Evolutionary conservation across 768 basidiomycete species (phyloP), one percentile per base, ranked within the genome.

Genomic region (Lyophyllum shimeji): DNA sequence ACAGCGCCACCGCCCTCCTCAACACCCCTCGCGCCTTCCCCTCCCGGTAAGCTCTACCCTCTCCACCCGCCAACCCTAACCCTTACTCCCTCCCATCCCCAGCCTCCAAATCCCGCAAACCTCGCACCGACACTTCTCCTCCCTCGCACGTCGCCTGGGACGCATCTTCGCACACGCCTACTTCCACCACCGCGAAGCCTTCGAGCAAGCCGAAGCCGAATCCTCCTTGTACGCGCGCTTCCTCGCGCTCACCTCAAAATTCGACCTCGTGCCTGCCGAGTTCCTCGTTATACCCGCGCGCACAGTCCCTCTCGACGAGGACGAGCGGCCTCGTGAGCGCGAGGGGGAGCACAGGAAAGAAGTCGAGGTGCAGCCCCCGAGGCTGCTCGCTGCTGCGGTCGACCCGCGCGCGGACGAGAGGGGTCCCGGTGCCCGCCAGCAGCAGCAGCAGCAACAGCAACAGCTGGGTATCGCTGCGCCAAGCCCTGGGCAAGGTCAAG

Each of bases 91-190:
- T 23, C 45, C 42, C 13, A 17, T 43, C 3, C 31, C 31, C 64
- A 95, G 94, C 23, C 78, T 98, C 1, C 86, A 86, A 52, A 92
- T 98, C 50, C 91, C 91, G 1, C 74, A 76, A 42, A 81, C 88
- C 2, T 96, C 93, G 0, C 81, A 87, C 59, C 82, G 90, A n/a
- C 93, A 94, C 70, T 97, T 95, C 69, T 81, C 88, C 47, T 93
- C 91, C 15, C 86, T 96, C 21, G 92, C 93, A 18, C 85, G 96
- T 0, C 86, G 96, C 13, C 84, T 98, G 1, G 94, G 94, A 1
- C 86, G 96, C 34, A 95, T 98, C 59, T 98, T 99, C 67, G 92
- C 93, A 0, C 96, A 99, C 70, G 94, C 95, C 1, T 98, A 94
- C 76, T 95, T 89, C 74, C 93, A 94, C 68, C 94, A 96, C 70